phyloP scores from a whole-genome alignment of 202 grass and related monocot species.

The Saccharum hybrid region DNA sequence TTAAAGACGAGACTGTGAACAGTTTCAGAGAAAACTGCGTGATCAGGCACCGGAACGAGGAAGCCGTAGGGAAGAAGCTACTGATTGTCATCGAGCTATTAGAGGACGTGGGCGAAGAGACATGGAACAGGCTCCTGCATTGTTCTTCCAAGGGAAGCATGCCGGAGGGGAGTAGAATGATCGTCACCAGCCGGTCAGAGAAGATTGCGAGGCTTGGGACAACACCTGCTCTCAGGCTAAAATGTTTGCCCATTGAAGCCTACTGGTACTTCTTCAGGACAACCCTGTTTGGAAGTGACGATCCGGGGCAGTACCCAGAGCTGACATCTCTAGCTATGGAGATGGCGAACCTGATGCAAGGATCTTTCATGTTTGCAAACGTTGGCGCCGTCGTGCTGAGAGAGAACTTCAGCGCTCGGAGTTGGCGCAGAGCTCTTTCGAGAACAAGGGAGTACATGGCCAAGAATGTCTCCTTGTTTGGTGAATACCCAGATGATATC shows the following conservation, averaged over 20 bases:
- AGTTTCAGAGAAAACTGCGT: not conserved
- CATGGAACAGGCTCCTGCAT: not conserved
- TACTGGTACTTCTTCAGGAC: constrained; percentile 30
- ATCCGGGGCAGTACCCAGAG: not conserved
- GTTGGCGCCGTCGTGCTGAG: not conserved
- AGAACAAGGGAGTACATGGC: not conserved
- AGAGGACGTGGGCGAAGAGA: not conserved
- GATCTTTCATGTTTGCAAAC: constrained; percentile 5
- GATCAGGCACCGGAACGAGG: not conserved
- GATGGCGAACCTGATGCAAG: not conserved
- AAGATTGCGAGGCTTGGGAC: constrained; percentile 2
- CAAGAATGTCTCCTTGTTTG: not conserved
- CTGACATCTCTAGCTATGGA: not conserved
- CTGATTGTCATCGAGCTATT: not conserved
- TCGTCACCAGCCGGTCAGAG: constrained; percentile 16
- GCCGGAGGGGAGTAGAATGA: not conserved
- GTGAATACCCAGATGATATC: not conserved
- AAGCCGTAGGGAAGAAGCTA: not conserved
- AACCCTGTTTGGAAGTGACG: not conserved
- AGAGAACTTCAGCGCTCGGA: not conserved
- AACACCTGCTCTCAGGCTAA: not conserved
- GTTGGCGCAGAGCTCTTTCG: not conserved
- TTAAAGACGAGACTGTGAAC: not conserved
- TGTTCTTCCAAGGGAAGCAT: not conserved
- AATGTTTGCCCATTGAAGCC: not conserved